These are phyloP conservation scores for Chara braunii DNA, from an alignment of 139 green algal genomes.

Conservation along the genomic window DNA sequence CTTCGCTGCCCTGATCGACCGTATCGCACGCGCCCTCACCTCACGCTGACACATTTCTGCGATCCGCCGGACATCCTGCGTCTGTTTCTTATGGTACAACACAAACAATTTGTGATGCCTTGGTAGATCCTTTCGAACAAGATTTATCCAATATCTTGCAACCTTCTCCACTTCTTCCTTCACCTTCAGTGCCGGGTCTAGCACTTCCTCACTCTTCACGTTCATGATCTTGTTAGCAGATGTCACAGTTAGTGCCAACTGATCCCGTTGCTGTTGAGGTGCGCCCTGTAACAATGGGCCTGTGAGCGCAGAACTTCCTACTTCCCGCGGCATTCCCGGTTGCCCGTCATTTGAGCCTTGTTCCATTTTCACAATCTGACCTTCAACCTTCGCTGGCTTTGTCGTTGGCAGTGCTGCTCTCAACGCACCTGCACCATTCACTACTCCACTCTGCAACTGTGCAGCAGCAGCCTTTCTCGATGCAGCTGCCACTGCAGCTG, in stretches of 20 bases:
- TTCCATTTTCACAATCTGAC: background rate
- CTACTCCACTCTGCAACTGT: background rate
- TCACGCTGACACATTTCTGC: constrained; percentile 41
- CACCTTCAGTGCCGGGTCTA: background rate
- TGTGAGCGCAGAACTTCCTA: background rate
- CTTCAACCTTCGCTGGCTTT: background rate
- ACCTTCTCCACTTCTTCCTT: constrained; percentile 29
- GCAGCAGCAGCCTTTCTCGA: constrained; percentile 9
- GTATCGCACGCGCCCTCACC: constrained; percentile 15
- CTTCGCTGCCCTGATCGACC: constrained; percentile 30
- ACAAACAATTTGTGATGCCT: constrained; percentile 20
- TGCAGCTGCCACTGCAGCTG: constrained; percentile 14
- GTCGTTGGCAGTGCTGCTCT: background rate
- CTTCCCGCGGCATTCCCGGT: background rate
- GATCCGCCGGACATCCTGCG: constrained; percentile 19
- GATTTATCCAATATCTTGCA: constrained; percentile 3
- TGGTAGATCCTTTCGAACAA: constrained; percentile 35
- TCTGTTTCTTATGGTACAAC: constrained; percentile 32
- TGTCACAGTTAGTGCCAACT: background rate
- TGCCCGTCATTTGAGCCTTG: background rate
- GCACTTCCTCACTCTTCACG: background rate
- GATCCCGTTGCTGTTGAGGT: background rate
- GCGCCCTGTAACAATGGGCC: background rate
- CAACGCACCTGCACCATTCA: constrained; percentile 3
- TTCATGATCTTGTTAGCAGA: background rate